Base-by-base conservation (phyloP, 1,284 basidiomycete species). In the Trichosporon ovoides region DNA sequence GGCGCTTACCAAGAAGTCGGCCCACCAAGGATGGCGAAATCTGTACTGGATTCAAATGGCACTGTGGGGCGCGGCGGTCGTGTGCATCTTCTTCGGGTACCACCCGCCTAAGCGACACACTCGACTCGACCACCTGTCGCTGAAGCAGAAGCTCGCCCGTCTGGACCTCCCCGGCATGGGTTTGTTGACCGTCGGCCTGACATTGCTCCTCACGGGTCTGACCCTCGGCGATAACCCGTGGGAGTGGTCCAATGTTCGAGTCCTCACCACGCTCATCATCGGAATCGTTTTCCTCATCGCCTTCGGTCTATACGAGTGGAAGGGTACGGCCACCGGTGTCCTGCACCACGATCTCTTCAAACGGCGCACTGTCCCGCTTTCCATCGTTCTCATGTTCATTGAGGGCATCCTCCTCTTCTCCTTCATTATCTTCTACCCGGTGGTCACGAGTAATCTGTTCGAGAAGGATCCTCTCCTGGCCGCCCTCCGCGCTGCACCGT, bases 301-400 rank as follows among this genome's bases (percentile, higher is more conserved):
- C 16, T 61, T 57, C 11, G 38, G 38, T 2, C 12, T 61, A 5
- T 61, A 52, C 49, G 56, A 61, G 31, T 57, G 56, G 59, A 55
- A 55, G n/a, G 59, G 59, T 0, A 61, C 56, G 12, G 34, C 37
- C 12, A 55, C 31, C 4, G 59, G 59, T 2, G 49, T 61, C 19
- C 50, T 61, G n/a, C 55, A 63, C 54, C 64, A 66, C 37, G 57
- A 63, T 19, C 59, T 66, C 7, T 66, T 66, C 53, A 12, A 38
- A 7, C 35, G 36, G 2, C 59, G 59, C 6, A 64, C 57, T 3
- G 61, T 66, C 38, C 24, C 55, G 3, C 35, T 66, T 10, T 63
- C 54, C 53, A 50, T 59, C 10, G 49, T 31, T 1, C 55, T 63
- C 38, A 63, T 63, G 34, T 58, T 64, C 31, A 43, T 63, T 7